Evolutionary conservation across 2,329 filamentous ascomycete species (phyloP), one percentile per base, ranked within the genome.

Genomic region (Alternaria sp.): DNA sequence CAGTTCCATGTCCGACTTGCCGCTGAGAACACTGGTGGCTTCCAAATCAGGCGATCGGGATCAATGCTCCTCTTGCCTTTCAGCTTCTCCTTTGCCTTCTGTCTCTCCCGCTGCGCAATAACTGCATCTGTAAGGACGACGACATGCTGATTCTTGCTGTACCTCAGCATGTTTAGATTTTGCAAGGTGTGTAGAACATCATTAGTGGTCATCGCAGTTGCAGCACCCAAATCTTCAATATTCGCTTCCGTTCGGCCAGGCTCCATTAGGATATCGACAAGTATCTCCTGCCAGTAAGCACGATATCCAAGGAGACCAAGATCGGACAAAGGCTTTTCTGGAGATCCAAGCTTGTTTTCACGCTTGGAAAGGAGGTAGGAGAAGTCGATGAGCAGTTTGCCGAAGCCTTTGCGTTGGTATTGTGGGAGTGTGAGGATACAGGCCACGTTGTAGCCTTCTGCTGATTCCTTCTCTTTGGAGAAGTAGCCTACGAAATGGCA

Each of bases 401-500:
- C 95, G 70, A 95, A 97, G 0, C 95, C 95, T 73, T 96, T 95
- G 24, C 95, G 88, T 78, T 99, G 95, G 70, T 96, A 98, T 75
- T 99, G 96, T 0, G 95, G 95, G 3, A 99, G 83, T 0, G 95
- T 99, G 58, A 99, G 83, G 75, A 99, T 99, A 85, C 96, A 99
- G 4, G 95, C 96, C 31, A 99, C 90, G 74, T 99, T 99, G 84
- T 98, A 99, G 29, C 91, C 92, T 71, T 99, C 96, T 0, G 93
- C 93, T 37, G 90, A 94, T 78, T 99, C 95, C 69, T 99, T 99
- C 78, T 99, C 95, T 76, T 99, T 99, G 55, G 91, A 96, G 78
- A 99, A 99, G 75, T 97, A 99, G n/a, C 95, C 95, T n/a, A 99
- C 91, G 49, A 99, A 86, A 73, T 98, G 95, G 71, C 90, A 95